Percentiles rank a stretch among this genome's conserved stretches.
Conservation (phyloP, 257 asterid genomes). For the Capsicum baccatum region DNA sequence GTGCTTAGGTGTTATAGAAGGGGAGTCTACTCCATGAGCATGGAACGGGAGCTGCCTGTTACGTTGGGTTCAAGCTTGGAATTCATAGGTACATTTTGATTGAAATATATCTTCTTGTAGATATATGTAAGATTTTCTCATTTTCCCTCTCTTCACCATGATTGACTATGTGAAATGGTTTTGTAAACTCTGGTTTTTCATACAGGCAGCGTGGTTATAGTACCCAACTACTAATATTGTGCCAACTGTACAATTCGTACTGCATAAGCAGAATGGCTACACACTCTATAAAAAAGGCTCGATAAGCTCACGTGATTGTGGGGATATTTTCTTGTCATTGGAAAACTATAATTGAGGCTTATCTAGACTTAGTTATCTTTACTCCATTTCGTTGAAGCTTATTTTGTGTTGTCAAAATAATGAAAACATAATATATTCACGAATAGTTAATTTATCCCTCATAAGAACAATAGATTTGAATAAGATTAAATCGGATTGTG, state of each 20-base stretch:
- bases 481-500: not conserved
- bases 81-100: not conserved
- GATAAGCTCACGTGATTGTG: not conserved
- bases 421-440: no score
- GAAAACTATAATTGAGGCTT: no score
- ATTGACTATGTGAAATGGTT: not conserved
- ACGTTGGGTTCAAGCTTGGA: constrained; percentile 49
- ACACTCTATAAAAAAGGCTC: not conserved
- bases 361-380: no score
- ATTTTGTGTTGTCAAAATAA: no score
- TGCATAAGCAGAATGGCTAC: not conserved
- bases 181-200: not conserved
- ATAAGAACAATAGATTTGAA: not conserved
- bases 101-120: constrained; percentile 43
- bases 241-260: not conserved
- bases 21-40: constrained; percentile 59
- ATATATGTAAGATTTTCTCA: not conserved
- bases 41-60: constrained; percentile 39
- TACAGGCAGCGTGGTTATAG: not conserved
- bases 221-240: not conserved
- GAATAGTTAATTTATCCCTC: not conserved
- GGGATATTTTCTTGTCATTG: not conserved
- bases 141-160: not conserved
- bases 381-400: no score
- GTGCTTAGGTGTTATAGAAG: constrained; percentile 76